A percentile compares a stretch with the other conserved stretches of the same genome.
Conservation (phyloP, 2,329 filamentous ascomycete genomes). For the Rhinocladiella similis region DNA sequence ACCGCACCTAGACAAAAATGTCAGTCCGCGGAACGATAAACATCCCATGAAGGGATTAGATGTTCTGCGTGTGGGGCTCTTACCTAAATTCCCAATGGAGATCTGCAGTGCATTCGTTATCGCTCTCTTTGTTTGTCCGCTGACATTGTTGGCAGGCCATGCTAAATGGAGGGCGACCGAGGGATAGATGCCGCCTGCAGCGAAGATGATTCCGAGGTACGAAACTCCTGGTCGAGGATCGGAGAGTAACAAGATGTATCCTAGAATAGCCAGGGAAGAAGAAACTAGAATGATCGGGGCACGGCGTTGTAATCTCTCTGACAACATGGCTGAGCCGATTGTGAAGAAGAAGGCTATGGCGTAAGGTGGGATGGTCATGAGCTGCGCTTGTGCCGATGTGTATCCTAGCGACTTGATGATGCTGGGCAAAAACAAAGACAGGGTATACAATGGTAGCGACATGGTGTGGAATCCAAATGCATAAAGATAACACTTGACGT, state of each 20-base stretch:
- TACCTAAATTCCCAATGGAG: slow-evolving; percentile 66
- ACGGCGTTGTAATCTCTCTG: slow-evolving; percentile 58
- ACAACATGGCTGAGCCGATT: slow-evolving; percentile 58
- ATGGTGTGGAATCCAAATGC: slow-evolving; percentile 71
- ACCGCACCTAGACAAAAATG: slow-evolving; percentile 44
- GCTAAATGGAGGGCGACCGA: slow-evolving; percentile 56
- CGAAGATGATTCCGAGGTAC: slow-evolving; percentile 63
- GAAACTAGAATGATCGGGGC: slow-evolving; percentile 65
- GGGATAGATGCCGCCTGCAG: slow-evolving; percentile 67
- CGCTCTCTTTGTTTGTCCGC: slow-evolving; percentile 68
- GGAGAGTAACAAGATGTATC: slow-evolving; percentile 62
- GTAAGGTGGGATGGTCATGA: slow-evolving; percentile 65
- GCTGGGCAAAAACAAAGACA: slow-evolving; percentile 42
- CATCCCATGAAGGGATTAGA: background rate
- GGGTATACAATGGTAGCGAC: slow-evolving; percentile 56
- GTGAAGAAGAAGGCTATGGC: slow-evolving; percentile 63
- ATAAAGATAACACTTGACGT: slow-evolving; percentile 73
- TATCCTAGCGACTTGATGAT: slow-evolving; percentile 47
- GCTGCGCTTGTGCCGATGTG: slow-evolving; percentile 44
- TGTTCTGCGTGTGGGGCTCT: background rate
- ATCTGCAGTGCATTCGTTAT: slow-evolving; percentile 72
- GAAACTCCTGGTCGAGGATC: slow-evolving; percentile 57
- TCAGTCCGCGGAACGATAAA: background rate
- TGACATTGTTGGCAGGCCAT: slow-evolving; percentile 72
- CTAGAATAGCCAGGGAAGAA: slow-evolving; percentile 58